Evolutionary conservation across 164 flowering plant genomes (phyloP).

Genomic region (Akebia trifoliata): DNA sequence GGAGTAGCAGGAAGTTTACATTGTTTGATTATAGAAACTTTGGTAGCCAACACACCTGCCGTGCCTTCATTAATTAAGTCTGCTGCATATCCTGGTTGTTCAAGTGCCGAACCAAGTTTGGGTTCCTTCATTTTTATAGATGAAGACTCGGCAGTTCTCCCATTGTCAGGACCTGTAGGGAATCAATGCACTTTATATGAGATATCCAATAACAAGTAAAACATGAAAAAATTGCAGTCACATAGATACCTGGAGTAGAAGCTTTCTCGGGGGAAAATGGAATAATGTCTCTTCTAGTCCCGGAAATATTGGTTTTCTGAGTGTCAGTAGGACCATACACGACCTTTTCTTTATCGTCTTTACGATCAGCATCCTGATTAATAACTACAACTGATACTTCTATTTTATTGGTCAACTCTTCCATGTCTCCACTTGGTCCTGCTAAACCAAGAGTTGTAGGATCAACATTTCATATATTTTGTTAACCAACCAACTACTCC

Average conservation of each 20-base stretch:
- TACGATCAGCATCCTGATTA: slow-evolving; percentile 10
- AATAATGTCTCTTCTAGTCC: slow-evolving; percentile 4
- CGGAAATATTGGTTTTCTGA: slow-evolving; percentile 6
- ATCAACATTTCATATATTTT: not conserved
- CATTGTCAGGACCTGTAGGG: slow-evolving; percentile 21
- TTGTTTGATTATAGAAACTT: slow-evolving; percentile 15
- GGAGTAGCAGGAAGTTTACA: slow-evolving; percentile 9
- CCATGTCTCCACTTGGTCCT: slow-evolving; percentile 23
- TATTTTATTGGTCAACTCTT: slow-evolving; percentile 9
- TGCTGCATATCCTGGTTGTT: slow-evolving; percentile 10
- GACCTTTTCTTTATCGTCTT: slow-evolving; percentile 6
- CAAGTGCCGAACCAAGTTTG: slow-evolving; percentile 12
- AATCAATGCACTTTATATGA: slow-evolving; percentile 7
- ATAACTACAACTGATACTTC: slow-evolving; percentile 10
- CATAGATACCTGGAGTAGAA: slow-evolving; percentile 22
- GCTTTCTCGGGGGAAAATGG: slow-evolving; percentile 2
- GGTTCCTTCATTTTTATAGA: slow-evolving; percentile 13
- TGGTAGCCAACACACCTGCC: slow-evolving; percentile 16
- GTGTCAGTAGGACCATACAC: not conserved
- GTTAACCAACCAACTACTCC: no score
- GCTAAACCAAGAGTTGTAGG: slow-evolving; percentile 13
- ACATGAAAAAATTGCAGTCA: slow-evolving; percentile 3
- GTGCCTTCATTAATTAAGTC: no score
- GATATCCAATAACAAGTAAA: not conserved
- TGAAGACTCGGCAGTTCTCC: slow-evolving; percentile 8